Evolutionary conservation across 768 basidiomycete genomes (phyloP).

Genomic region (Pulveroboletus sp.): DNA sequence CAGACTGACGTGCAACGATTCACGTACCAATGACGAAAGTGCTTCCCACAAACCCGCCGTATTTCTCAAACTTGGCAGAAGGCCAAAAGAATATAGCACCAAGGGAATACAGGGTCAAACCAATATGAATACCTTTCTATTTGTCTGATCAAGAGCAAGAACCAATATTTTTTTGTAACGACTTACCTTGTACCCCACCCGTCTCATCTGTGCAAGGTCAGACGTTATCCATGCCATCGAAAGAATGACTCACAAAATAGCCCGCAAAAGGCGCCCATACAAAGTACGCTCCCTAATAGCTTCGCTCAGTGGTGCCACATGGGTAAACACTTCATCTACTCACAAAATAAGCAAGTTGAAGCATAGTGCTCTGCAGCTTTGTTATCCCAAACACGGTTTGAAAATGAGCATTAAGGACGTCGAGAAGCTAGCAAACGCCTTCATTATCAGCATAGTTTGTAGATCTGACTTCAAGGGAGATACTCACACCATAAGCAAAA

Average conservation of each 20-base stretch:
- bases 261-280: constrained; percentile 59
- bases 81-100: constrained; percentile 83
- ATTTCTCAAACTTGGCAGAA: constrained; percentile 62
- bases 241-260: constrained; percentile 44
- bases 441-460: constrained; percentile 14
- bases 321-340: constrained; percentile 11
- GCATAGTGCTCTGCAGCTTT: constrained; percentile 69
- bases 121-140: constrained; percentile 61
- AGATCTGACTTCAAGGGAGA: neutral
- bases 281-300: constrained; percentile 53
- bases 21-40: constrained; percentile 63
- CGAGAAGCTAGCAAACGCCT: constrained; percentile 48
- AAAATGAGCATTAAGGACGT: constrained; percentile 72
- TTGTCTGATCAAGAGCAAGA: neutral
- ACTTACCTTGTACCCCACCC: constrained; percentile 63
- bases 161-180: neutral
- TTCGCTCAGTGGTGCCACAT: neutral
- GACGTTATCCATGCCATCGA: neutral
- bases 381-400: constrained; percentile 64
- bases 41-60: constrained; percentile 71
- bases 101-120: constrained; percentile 54
- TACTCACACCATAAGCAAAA: constrained; percentile 61
- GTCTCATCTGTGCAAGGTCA: constrained; percentile 46
- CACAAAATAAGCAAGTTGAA: constrained; percentile 73
- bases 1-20: neutral